A percentile compares a stretch with the other conserved stretches of the same genome.
phyloP scores from a whole-genome alignment of 345 rosid genomes.

The Eucalyptus urophylla region DNA sequence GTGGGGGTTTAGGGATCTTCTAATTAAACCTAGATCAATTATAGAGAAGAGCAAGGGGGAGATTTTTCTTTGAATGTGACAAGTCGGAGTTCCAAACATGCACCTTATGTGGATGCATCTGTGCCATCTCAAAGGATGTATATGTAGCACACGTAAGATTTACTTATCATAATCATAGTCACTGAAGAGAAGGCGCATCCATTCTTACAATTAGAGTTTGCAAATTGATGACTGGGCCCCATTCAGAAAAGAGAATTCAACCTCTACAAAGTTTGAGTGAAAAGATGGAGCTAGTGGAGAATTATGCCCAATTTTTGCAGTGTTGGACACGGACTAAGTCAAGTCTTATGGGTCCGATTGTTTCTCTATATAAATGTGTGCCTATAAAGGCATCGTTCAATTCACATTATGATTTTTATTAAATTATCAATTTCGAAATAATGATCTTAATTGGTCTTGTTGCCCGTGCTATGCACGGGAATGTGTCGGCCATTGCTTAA shows the following conservation, averaged over 20 bases:
- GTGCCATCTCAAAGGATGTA: too few species aligned
- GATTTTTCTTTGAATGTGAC: too few species aligned
- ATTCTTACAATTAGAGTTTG: too few species aligned
- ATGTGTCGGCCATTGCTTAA: not conserved
- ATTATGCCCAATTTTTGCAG: not conserved
- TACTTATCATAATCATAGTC: too few species aligned
- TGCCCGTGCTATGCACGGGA: accelerated
- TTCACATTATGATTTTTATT: not conserved
- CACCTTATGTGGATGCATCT: too few species aligned
- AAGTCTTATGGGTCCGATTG: not conserved
- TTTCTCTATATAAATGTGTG: not conserved
- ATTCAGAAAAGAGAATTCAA: too few species aligned
- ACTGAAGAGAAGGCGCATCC: too few species aligned
- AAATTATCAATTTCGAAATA: not conserved
- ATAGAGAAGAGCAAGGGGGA: accelerated
- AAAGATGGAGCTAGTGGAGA: not conserved
- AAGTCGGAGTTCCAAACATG: accelerated
- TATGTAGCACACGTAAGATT: too few species aligned
- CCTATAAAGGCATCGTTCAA: accelerated
- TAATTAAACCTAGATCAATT: too few species aligned
- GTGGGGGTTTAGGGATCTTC: too few species aligned
- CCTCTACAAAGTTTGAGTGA: not conserved
- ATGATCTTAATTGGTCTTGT: not conserved
- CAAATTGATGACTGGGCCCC: too few species aligned
- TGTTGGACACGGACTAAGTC: not conserved